Evolutionary conservation across 345 rosid genomes (phyloP).

Genomic region (Eucalyptus lansdowneana): DNA sequence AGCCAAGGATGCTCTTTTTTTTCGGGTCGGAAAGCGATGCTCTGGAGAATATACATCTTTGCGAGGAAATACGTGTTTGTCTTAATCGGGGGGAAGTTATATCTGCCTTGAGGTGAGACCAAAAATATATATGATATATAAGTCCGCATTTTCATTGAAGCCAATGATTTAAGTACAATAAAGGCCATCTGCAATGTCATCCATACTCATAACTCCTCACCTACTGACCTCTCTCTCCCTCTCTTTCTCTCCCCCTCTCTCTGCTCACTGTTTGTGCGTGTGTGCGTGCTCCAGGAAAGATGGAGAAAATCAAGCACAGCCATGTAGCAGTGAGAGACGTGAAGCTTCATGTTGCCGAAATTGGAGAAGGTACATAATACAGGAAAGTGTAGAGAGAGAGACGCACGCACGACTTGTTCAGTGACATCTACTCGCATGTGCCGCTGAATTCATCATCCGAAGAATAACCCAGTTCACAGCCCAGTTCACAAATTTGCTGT

Average conservation of each 20-base stretch:
- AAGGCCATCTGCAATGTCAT: not conserved
- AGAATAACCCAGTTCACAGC: not conserved
- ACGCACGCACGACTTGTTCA: not conserved
- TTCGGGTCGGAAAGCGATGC: not conserved
- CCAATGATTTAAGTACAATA: not conserved
- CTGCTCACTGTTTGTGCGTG: not conserved
- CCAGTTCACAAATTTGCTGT: not conserved
- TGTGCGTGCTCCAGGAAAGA: not conserved
- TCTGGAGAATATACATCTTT: not conserved
- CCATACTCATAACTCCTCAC: not conserved
- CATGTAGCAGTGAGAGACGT: conserved; percentile 24
- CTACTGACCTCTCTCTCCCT: not conserved
- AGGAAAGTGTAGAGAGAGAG: not conserved
- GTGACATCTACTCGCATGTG: not conserved
- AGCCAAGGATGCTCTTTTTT: not conserved
- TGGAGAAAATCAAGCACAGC: conserved; percentile 33
- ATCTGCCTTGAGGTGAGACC: not conserved
- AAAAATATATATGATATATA: no score
- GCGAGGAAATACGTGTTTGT: not conserved
- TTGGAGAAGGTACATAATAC: conserved; percentile 17
- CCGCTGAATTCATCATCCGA: not conserved
- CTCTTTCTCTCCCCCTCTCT: not conserved
- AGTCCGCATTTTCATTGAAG: not conserved
- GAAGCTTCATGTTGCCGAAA: conserved; percentile 36
- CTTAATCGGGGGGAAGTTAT: not conserved